These are phyloP conservation scores for Maudiozyma saulgeensis DNA, from an alignment of 805 yeast genomes.

Conservation along the genomic window DNA sequence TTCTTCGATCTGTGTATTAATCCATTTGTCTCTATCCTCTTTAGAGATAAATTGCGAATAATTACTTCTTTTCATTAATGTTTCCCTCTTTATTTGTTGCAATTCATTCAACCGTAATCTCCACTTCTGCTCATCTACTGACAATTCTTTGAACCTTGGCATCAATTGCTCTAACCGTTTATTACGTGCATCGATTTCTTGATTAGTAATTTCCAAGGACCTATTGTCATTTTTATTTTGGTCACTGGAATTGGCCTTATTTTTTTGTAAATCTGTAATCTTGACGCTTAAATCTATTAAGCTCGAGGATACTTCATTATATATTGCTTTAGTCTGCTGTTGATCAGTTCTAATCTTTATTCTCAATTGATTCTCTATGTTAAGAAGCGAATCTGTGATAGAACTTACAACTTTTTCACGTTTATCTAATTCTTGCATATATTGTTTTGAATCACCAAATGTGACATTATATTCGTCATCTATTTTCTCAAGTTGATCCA, in stretches of 20 bases:
- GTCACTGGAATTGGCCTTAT: conserved; percentile 27
- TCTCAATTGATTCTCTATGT: conserved; percentile 40
- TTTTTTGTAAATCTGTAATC: conserved; percentile 34
- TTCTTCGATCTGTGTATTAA: conserved; percentile 40
- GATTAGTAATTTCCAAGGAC: conserved; percentile 19
- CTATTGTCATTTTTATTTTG: conserved; percentile 23
- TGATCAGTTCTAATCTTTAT: conserved; percentile 45
- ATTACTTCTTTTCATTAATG: conserved; percentile 66
- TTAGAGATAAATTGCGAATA: conserved; percentile 46
- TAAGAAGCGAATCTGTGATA: conserved; percentile 37
- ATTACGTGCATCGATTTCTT: conserved; percentile 32
- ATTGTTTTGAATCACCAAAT: conserved; percentile 43
- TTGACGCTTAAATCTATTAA: conserved; percentile 43
- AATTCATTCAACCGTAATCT: conserved; percentile 34
- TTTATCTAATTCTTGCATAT: conserved; percentile 46
- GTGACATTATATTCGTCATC: conserved; percentile 48
- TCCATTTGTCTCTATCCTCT: conserved; percentile 60
- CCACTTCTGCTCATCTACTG: conserved; percentile 32
- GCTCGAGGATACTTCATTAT: conserved; percentile 38
- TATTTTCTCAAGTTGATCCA: conserved; percentile 47
- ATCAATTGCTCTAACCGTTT: conserved; percentile 27
- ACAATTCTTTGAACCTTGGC: conserved; percentile 36
- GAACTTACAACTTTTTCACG: conserved; percentile 46
- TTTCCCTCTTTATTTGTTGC: conserved; percentile 44
- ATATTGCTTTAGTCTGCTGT: conserved; percentile 41